Evolutionary conservation across 768 basidiomycete genomes (phyloP).

Genomic region (Collybia sordida): DNA sequence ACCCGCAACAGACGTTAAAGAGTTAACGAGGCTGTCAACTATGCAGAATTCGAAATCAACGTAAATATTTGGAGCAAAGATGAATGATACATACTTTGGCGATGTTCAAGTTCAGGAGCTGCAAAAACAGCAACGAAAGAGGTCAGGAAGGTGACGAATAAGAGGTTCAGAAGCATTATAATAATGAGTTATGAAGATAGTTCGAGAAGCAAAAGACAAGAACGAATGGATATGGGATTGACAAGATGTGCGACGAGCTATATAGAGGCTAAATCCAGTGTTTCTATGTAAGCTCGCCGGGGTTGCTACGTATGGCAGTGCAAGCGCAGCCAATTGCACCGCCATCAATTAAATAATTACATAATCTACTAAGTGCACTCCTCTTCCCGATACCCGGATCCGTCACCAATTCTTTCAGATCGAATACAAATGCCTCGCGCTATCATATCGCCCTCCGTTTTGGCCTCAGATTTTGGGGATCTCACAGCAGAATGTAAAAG

Average conservation of each 20-base stretch:
- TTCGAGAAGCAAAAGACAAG: conserved; percentile 17
- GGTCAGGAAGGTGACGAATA: conserved; percentile 34
- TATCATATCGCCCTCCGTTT: conserved; percentile 95
- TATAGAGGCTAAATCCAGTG: too few species aligned
- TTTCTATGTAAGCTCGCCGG: not conserved
- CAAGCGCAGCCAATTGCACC: too few species aligned
- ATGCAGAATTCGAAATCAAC: conserved; percentile 5
- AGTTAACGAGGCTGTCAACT: conserved; percentile 39
- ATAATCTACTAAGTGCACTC: not conserved
- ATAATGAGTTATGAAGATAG: conserved; percentile 7
- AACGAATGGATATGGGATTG: conserved; percentile 9
- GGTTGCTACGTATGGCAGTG: too few species aligned
- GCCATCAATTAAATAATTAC: too few species aligned
- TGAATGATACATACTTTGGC: conserved; percentile 37
- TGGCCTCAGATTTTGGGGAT: conserved; percentile 96
- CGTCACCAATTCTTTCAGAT: not conserved
- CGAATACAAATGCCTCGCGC: conserved; percentile 85
- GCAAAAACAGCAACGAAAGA: conserved; percentile 32
- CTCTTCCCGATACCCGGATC: not conserved
- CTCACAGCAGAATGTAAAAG: conserved; percentile 93
- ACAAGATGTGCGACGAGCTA: not conserved
- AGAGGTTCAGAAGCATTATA: conserved; percentile 39
- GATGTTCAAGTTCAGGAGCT: conserved; percentile 36
- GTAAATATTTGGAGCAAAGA: conserved; percentile 6
- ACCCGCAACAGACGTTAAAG: conserved; percentile 33